Base-by-base conservation (phyloP, 495 filamentous ascomycete species). In the Saxophila tyrrhenica region DNA sequence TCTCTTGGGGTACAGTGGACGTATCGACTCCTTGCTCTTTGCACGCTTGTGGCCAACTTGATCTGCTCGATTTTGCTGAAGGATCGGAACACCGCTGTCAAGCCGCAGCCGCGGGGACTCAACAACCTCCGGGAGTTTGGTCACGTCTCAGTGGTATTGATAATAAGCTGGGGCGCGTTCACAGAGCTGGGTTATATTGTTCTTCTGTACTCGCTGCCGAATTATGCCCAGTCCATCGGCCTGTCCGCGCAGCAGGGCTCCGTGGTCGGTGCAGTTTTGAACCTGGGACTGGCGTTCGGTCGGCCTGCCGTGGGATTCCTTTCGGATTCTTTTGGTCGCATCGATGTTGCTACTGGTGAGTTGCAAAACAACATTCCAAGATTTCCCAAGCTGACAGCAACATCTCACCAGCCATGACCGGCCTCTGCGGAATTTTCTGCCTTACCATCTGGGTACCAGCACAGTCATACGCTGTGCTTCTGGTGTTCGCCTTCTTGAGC, bases 111-210 rank as follows among this genome's bases (percentile, higher is more conserved):
- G 3, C 73, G 87, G 29, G 78, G 78, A 1, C 73, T 89, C 56
- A 75, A 70, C 53, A 75, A 70, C 54, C 73, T 75, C 13, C 70
- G 71, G 2, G 73, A 83, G 56, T 85, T 85, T 51, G 22, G 20
- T 13, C 39, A 53, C 17, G 25, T 53, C n/a, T 44, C 39, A 17
- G 41, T 46, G 16, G 64, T 79, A 46, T 65, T 87, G 11, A 73
- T 85, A 25, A 64, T 87, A 3, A 72, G 70, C 21, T 91, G 84
- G 81, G 80, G 81, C 17, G 71, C 82, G 42, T 74, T 89, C 50
- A 80, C 75, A 46, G 77, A 87, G 67, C 70, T 89, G 11, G 82
- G 82, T 13, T 89, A 87, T 58, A 72, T 85, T 38, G 79, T 80
- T 11, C 69, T 89, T 3, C 64, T 87, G 11, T 89, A 82, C 66